Percentiles rank a stretch among this genome's conserved stretches.
Conservation (phyloP, 2,329 filamentous ascomycete genomes). For the Cordyceps pruinosa region DNA sequence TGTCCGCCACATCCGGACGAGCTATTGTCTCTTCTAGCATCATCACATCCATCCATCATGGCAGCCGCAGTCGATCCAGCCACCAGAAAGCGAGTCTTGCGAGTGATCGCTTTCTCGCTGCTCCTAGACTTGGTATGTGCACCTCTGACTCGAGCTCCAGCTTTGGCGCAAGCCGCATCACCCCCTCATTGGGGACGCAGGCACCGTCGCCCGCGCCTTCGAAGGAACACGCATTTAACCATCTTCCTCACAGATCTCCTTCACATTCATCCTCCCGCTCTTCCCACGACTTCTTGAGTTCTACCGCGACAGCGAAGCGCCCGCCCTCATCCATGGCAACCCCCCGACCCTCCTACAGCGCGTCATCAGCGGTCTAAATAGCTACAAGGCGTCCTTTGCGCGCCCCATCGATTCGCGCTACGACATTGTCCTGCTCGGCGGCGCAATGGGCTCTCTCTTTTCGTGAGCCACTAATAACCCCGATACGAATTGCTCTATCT, state of each 20-base stretch:
- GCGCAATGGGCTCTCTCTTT: slow-evolving; percentile 89
- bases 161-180: background rate
- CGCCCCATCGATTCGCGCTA: slow-evolving; percentile 92
- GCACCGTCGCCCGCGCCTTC: background rate
- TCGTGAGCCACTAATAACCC: slow-evolving; percentile 36
- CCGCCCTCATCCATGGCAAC: slow-evolving; percentile 36
- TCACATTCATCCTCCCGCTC: slow-evolving; percentile 94
- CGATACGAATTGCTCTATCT: background rate
- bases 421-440: slow-evolving; percentile 92
- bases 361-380: slow-evolving; percentile 76
- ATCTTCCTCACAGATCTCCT: slow-evolving; percentile 64
- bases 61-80: slow-evolving; percentile 39
- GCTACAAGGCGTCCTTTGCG: slow-evolving; percentile 90
- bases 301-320: slow-evolving; percentile 78
- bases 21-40: background rate
- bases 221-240: background rate
- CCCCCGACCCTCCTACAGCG: slow-evolving; percentile 65
- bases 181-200: background rate
- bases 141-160: background rate
- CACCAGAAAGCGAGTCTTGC: slow-evolving; percentile 72
- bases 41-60: slow-evolving; percentile 25
- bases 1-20: background rate
- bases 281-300: slow-evolving; percentile 95
- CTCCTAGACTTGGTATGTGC: slow-evolving; percentile 75
- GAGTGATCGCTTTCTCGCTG: slow-evolving; percentile 81